Conservation (phyloP, 805 yeast species). For the Ogataea parapolymorpha region DNA sequence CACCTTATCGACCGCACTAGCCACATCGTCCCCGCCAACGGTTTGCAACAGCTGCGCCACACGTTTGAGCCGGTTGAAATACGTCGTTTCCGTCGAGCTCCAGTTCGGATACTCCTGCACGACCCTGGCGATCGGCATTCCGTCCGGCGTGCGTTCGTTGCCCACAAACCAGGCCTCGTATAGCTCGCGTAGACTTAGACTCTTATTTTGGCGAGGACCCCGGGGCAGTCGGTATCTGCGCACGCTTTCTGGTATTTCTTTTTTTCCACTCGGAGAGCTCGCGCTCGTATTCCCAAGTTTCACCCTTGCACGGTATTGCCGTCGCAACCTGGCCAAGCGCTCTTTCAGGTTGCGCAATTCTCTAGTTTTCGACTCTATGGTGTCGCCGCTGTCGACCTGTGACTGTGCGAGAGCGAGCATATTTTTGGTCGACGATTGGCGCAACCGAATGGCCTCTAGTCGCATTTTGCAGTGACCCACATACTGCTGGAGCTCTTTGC, state of each 20-base stretch:
- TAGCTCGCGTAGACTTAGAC: conserved; percentile 11
- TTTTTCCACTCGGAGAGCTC: neutral
- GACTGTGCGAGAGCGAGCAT: conserved; percentile 2
- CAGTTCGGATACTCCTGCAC: conserved; percentile 13
- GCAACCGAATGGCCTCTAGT: neutral
- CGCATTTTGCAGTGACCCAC: neutral
- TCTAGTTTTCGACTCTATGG: neutral
- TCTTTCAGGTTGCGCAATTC: conserved; percentile 5
- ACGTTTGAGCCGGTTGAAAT: conserved; percentile 13
- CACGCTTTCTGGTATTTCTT: conserved; percentile 10
- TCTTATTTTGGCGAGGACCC: conserved; percentile 14
- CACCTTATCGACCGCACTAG: conserved; percentile 9
- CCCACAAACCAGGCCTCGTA: conserved; percentile 19
- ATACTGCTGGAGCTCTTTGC: neutral
- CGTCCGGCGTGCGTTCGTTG: conserved; percentile 10
- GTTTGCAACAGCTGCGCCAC: conserved; percentile 12
- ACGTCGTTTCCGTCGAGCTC: conserved; percentile 17
- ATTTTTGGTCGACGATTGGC: conserved; percentile 4
- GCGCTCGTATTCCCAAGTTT: neutral
- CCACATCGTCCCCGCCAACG: conserved; percentile 9
- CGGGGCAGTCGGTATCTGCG: conserved; percentile 16
- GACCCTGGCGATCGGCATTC: conserved; percentile 8
- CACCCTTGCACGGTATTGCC: conserved; percentile 2
- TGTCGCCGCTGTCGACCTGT: neutral
- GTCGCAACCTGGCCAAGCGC: conserved; percentile 2